Evolutionary conservation across 441 rosid species (phyloP), one percentile per base, ranked within the genome.

Genomic region (Aleurites moluccanus): DNA sequence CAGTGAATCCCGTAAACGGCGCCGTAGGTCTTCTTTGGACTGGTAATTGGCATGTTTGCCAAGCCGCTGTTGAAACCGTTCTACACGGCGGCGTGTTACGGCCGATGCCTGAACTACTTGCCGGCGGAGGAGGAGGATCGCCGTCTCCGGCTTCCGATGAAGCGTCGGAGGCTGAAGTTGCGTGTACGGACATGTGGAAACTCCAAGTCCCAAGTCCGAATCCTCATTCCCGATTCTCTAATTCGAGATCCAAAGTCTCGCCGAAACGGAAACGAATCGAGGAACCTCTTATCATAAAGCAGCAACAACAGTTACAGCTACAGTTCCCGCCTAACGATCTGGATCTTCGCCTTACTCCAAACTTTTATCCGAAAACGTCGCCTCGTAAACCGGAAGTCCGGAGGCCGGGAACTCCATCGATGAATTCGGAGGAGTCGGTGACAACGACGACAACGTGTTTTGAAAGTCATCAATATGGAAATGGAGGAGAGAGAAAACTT

Each of bases 381-480:
- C 79, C 78, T 10, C 10, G 35, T 42, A 86, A 83, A 78, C 67
- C 57, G 16, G 86, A 84, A 21, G 30, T 38, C n/a, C 74, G 85
- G 60, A 80, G 84, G 21, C 88, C 88, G 18, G 93, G 80, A 38
- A 86, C 89, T 61, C 91, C 94, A 61, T 92, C 97, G 21, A 87
- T 90, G 96, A 89, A 84, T 74, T 91, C 98, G 33, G 98, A 92
- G 85, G 98, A 87, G 74, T 94, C 98, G 0, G 97, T 75, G 59
- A 92, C 92, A 69, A 89, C 96, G 62, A 89, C 91, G 68, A 84
- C 93, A 30, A 88, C 94, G 23, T 89, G 88, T 78, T 84, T 85
- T 23, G 94, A 87, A 27, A 87, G 86, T 77, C 85, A 69, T 75
- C 85, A 70, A 45, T 73, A 74, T 61, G 73, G 65, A 33, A 73